Evolutionary conservation across 2,329 filamentous ascomycete species (phyloP).

Genomic region (Fusarium sp.): DNA sequence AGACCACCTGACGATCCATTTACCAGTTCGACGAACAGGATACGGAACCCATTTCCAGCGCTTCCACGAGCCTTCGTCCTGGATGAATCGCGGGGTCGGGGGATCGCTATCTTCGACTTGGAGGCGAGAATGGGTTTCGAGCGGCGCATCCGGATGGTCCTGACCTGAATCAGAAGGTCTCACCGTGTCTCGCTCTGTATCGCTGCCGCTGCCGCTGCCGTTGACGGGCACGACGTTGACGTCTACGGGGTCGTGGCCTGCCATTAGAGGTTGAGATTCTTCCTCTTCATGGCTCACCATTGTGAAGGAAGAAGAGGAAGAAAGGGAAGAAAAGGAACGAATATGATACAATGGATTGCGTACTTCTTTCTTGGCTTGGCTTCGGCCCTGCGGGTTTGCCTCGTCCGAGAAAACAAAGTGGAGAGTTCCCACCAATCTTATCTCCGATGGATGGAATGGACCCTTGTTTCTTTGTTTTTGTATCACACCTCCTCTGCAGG

Average conservation of each 20-base stretch:
- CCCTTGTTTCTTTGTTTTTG: neutral
- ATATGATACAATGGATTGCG: conserved; percentile 16
- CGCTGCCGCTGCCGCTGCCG: conserved; percentile 25
- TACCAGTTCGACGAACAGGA: conserved; percentile 58
- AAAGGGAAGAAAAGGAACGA: neutral
- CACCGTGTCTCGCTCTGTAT: conserved; percentile 29
- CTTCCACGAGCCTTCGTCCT: conserved; percentile 60
- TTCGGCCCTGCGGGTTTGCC: conserved; percentile 26
- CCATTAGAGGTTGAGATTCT: conserved; percentile 54
- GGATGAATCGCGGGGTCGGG: conserved; percentile 68
- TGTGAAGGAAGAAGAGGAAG: conserved; percentile 10
- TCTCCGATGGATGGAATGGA: neutral
- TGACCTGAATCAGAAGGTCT: conserved; percentile 25
- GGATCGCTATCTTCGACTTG: conserved; percentile 55
- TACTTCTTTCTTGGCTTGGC: conserved; percentile 20
- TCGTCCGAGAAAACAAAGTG: conserved; percentile 21
- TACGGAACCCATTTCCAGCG: conserved; percentile 68
- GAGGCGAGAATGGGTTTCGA: conserved; percentile 51
- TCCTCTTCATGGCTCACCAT: conserved; percentile 48
- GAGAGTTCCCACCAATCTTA: conserved; percentile 16
- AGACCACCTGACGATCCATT: conserved; percentile 59
- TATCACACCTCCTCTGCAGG: conserved; percentile 2
- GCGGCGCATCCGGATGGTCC: conserved; percentile 55
- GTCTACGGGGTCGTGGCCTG: conserved; percentile 45
- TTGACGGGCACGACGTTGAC: conserved; percentile 40